Base-by-base conservation (phyloP, 768 basidiomycete species). In the Rossbeevera mucosa region DNA sequence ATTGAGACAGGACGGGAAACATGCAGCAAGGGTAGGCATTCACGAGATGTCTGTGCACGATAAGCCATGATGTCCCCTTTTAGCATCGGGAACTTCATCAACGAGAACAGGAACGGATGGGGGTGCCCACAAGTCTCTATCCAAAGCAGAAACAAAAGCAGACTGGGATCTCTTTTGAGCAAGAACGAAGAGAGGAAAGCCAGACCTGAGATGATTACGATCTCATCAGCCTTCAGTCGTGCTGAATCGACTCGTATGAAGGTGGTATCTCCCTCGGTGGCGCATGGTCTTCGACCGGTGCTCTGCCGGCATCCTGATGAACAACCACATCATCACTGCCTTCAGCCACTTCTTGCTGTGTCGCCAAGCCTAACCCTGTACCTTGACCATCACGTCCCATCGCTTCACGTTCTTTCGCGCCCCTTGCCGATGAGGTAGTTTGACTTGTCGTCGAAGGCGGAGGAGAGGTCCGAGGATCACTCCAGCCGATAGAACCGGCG, bases 221-320 rank as follows among this genome's bases (percentile, higher is more conserved):
- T 18, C 29, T 21, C 14, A 38, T 21, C 4, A 2, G 12, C 38
- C 36, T 30, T 57, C 51, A 62, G 25, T 62, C 58, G 14, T 47
- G 59, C 25, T 31, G 57, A 36, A 67, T 67, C 12, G 66, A 67
- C 0, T 67, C 66, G 45, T 67, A 67, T 2, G 66, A 24, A 11
- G 66, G 66, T 0, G 66, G 66, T 18, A 67, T 64, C 50, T 67
- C 66, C 22, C 54, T 60, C 4, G 60, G 66, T 13, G 55, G 47
- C 2, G 18, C 21, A 18, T 48, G 57, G 28, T 60, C 59, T 7
- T 57, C 62, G 49, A 30, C 40, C 4, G 62, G 62, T 0, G 64
- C 66, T 41, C 63, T 38, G 5, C 66, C 66, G 0, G 55, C 66
- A 36, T 67, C 66, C 24, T 58, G 58, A 44, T 67, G 66, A 2